Percentiles rank a stretch among this genome's conserved stretches.
These are phyloP conservation scores for Xanthoconium purpureum DNA, from an alignment of 768 basidiomycete species.

Conservation along the genomic window DNA sequence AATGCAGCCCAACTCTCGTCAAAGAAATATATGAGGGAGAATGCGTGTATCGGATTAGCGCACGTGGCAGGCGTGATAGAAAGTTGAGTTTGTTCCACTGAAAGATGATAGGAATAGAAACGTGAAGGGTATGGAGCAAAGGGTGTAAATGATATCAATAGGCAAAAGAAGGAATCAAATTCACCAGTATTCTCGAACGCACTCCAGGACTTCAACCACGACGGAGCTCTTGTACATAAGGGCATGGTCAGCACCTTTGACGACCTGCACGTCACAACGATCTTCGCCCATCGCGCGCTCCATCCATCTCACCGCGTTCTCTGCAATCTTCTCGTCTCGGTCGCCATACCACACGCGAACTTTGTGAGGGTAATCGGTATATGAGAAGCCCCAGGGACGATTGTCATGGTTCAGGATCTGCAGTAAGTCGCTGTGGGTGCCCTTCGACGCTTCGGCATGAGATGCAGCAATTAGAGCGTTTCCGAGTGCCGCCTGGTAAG, in stretches of 20 bases:
- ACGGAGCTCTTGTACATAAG: constrained; percentile 90
- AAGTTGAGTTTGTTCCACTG: constrained; percentile 15
- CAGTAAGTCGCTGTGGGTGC: constrained; percentile 86
- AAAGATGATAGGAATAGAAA: constrained; percentile 7
- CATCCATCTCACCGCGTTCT: constrained; percentile 91
- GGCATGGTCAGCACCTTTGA: constrained; percentile 86
- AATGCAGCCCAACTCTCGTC: constrained; percentile 12
- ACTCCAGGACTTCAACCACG: constrained; percentile 82
- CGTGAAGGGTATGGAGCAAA: constrained; percentile 19
- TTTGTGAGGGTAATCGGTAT: constrained; percentile 69
- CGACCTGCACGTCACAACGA: constrained; percentile 73
- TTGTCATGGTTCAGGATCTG: constrained; percentile 90
- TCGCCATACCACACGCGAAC: constrained; percentile 93
- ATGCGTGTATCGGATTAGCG: constrained; percentile 8
- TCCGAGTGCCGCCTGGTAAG: constrained; percentile 68
- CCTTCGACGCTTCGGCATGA: constrained; percentile 90
- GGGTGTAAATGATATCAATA: constrained; percentile 7
- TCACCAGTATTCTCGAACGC: constrained; percentile 57
- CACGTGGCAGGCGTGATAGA: not conserved
- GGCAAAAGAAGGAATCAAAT: not conserved
- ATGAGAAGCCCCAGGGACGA: constrained; percentile 88
- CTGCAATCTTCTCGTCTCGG: constrained; percentile 88
- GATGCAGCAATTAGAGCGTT: constrained; percentile 91
- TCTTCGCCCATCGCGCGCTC: constrained; percentile 77
- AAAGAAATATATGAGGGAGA: constrained; percentile 5